Conservation (phyloP, 2,329 filamentous ascomycete species). For the Nectriaceae sp. region DNA sequence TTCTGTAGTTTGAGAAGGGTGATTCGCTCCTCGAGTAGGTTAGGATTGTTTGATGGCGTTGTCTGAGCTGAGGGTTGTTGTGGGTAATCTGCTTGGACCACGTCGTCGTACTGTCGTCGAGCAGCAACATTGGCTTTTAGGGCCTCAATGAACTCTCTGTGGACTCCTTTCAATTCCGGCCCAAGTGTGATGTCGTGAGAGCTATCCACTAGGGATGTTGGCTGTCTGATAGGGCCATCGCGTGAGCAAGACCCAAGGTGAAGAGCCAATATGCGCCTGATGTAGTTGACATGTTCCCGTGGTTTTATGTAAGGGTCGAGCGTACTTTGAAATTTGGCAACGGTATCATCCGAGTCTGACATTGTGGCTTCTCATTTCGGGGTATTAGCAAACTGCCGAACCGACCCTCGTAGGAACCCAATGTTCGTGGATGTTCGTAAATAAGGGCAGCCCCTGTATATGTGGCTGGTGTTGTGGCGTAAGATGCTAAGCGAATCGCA, state of each 20-base stretch:
- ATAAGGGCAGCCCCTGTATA: conserved; percentile 4
- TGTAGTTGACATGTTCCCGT: conserved; percentile 57
- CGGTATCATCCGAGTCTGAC: conserved; percentile 33
- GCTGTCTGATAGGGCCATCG: conserved; percentile 43
- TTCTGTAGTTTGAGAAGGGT: conserved; percentile 52
- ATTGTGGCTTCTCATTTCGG: conserved; percentile 26
- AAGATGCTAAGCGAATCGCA: conserved; percentile 6
- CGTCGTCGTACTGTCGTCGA: conserved; percentile 46
- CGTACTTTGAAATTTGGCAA: conserved; percentile 41
- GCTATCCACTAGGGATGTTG: conserved; percentile 51
- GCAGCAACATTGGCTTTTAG: conserved; percentile 55
- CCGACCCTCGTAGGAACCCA: too few relatives aligned
- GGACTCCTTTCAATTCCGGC: conserved; percentile 46
- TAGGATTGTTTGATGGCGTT: conserved; percentile 13
- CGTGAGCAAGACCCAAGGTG: conserved; percentile 52
- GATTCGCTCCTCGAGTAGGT: conserved; percentile 52
- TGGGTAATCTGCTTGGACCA: conserved; percentile 28
- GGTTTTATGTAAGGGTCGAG: conserved; percentile 57
- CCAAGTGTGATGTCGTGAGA: conserved; percentile 37
- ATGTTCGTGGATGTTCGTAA: too few relatives aligned
- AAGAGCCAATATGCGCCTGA: conserved; percentile 56
- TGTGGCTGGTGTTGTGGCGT: conserved; percentile 1
- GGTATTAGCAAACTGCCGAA: too few relatives aligned
- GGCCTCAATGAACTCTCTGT: conserved; percentile 57
- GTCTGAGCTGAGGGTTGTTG: conserved; percentile 21